These are phyloP conservation scores for Aspergillus ellipticus DNA, from an alignment of 495 filamentous ascomycete species.

Conservation along the genomic window DNA sequence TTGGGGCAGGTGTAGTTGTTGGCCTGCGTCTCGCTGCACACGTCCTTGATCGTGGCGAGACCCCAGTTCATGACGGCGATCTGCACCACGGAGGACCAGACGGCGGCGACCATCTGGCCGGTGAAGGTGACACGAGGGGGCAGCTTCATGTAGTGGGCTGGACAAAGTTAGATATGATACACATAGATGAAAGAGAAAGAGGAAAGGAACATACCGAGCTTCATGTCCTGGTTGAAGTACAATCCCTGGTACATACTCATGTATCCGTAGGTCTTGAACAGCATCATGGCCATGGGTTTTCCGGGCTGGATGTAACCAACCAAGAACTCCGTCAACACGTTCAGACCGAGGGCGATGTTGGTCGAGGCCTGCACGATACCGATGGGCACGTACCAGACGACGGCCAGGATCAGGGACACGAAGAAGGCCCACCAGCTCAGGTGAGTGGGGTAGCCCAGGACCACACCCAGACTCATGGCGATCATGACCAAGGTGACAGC, in stretches of 20 bases:
- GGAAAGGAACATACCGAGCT: conserved; percentile 31
- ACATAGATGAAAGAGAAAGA: neutral
- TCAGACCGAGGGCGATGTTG: conserved; percentile 52
- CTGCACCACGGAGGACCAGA: conserved; percentile 58
- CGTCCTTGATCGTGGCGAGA: conserved; percentile 48
- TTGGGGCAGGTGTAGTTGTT: conserved; percentile 59
- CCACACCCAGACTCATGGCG: conserved; percentile 49
- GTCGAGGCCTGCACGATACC: conserved; percentile 53
- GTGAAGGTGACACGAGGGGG: conserved; percentile 57
- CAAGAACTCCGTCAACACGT: conserved; percentile 61
- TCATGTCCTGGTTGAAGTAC: conserved; percentile 49
- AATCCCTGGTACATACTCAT: conserved; percentile 56
- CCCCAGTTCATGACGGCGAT: conserved; percentile 60
- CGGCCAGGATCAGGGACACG: conserved; percentile 45
- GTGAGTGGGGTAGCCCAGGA: conserved; percentile 49
- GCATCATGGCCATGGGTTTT: conserved; percentile 60
- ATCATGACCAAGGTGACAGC: conserved; percentile 46
- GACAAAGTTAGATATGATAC: neutral
- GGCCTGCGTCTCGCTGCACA: conserved; percentile 48
- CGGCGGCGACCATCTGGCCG: conserved; percentile 51
- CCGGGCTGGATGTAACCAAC: conserved; percentile 63
- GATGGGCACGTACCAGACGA: conserved; percentile 50
- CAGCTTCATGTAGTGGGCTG: conserved; percentile 65
- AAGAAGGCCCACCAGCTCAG: conserved; percentile 54
- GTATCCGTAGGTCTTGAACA: conserved; percentile 61